Evolutionary conservation across 306 rosid genomes (phyloP).

Genomic region (Biancaea sappan): DNA sequence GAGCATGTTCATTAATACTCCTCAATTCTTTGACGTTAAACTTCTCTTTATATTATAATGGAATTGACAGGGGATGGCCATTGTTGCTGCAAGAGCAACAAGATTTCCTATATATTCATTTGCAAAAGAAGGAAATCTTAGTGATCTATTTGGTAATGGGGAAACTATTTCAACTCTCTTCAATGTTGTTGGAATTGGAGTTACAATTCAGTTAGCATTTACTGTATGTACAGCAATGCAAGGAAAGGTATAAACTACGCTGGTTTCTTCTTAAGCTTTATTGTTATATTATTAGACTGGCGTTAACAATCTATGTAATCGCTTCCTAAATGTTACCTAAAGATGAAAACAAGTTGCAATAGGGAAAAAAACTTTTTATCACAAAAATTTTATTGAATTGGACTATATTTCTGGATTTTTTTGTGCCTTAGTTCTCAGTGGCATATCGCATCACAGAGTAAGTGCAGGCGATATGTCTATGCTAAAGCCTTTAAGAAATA

Average conservation of each 20-base stretch:
- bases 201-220: conserved; percentile 89
- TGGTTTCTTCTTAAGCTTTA: conserved; percentile 5
- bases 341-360: conserved; percentile 12
- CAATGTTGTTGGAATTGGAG: conserved; percentile 89
- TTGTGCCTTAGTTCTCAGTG: not conserved
- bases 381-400: not conserved
- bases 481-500: too few species aligned
- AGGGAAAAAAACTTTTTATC: not conserved
- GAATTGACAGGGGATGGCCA: conserved; percentile 86
- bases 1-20: too few species aligned
- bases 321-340: not conserved
- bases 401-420: not conserved
- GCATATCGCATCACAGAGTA: not conserved
- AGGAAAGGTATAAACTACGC: conserved; percentile 72
- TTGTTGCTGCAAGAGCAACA: conserved; percentile 98
- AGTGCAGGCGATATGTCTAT: too few species aligned
- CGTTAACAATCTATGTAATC: conserved; percentile 18
- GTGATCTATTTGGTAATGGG: conserved; percentile 97
- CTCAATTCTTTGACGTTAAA: conserved; percentile 14
- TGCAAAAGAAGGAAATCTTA: conserved; percentile 98
- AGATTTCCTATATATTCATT: conserved; percentile 98
- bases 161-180: conserved; percentile 97
- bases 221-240: conserved; percentile 85
- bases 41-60: conserved; percentile 26
- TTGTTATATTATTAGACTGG: conserved; percentile 22